These are phyloP conservation scores for Magnolia kwangsiensis DNA, from an alignment of 164 flowering plant species.

Conservation along the genomic window DNA sequence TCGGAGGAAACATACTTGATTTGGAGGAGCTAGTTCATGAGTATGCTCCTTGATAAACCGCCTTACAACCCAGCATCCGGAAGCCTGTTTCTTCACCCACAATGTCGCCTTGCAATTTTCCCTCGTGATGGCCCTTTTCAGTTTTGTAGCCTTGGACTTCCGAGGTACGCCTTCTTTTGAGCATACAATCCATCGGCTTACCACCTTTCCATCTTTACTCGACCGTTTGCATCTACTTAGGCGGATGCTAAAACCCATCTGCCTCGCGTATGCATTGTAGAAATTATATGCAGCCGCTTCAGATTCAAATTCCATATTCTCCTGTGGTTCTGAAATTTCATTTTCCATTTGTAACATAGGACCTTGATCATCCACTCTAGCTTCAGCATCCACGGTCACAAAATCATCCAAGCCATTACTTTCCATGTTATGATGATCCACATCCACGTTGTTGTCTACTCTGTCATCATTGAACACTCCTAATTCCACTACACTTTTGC, in stretches of 20 bases:
- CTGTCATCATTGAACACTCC: too few species aligned
- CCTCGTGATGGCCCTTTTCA: background rate
- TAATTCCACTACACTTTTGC: too few species aligned
- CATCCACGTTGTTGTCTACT: too few species aligned
- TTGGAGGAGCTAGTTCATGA: background rate
- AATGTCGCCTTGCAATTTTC: background rate
- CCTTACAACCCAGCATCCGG: background rate
- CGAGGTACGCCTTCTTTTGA: background rate
- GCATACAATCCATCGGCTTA: background rate
- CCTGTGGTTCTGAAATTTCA: background rate
- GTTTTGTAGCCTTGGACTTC: background rate
- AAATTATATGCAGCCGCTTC: background rate
- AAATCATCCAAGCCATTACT: too few species aligned
- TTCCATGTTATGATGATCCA: too few species aligned
- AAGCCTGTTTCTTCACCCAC: background rate
- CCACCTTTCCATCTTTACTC: background rate
- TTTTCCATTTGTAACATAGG: too few species aligned
- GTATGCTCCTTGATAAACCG: background rate
- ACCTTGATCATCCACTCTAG: too few species aligned
- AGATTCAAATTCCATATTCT: conserved; percentile 1
- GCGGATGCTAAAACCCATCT: background rate
- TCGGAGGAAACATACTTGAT: background rate
- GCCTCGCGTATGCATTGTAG: background rate
- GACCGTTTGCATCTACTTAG: background rate
- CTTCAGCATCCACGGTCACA: too few species aligned